A percentile compares a stretch with the other conserved stretches of the same genome.
These are phyloP conservation scores for Termitomyces sp. DNA, from an alignment of 768 basidiomycete species.

Conservation along the genomic window DNA sequence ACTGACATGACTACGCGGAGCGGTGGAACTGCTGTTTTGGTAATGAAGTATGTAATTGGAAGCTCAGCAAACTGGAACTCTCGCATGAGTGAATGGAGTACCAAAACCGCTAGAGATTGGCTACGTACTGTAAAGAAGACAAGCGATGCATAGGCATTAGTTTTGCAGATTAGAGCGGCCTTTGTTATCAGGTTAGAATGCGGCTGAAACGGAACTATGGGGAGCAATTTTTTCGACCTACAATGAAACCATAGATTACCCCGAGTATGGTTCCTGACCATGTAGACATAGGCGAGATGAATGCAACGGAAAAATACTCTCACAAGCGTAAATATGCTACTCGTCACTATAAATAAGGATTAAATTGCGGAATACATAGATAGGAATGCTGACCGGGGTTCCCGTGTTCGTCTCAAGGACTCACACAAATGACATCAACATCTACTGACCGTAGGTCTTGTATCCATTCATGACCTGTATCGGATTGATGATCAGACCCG, in stretches of 20 bases:
- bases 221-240: constrained; percentile 9
- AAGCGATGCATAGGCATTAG: constrained; percentile 38
- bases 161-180: constrained; percentile 32
- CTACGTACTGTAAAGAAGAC: constrained; percentile 29
- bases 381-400: constrained; percentile 28
- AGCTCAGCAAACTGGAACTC: constrained; percentile 33
- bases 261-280: constrained; percentile 28
- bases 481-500: background rate
- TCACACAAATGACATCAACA: constrained; percentile 45
- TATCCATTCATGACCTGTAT: constrained; percentile 34
- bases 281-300: background rate
- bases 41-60: constrained; percentile 39
- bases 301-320: constrained; percentile 6
- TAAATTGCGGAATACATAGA: background rate
- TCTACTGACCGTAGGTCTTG: constrained; percentile 37
- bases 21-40: constrained; percentile 29
- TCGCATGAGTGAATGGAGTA: background rate
- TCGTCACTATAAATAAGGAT: constrained; percentile 24
- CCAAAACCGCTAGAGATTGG: background rate
- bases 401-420: constrained; percentile 47
- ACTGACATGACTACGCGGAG: constrained; percentile 37
- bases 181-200: constrained; percentile 8
- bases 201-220: background rate
- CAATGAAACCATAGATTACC: constrained; percentile 26
- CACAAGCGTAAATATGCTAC: constrained; percentile 39